These are phyloP conservation scores for Ilyonectria destructans DNA, from an alignment of 2,329 filamentous ascomycete genomes.

Conservation along the genomic window DNA sequence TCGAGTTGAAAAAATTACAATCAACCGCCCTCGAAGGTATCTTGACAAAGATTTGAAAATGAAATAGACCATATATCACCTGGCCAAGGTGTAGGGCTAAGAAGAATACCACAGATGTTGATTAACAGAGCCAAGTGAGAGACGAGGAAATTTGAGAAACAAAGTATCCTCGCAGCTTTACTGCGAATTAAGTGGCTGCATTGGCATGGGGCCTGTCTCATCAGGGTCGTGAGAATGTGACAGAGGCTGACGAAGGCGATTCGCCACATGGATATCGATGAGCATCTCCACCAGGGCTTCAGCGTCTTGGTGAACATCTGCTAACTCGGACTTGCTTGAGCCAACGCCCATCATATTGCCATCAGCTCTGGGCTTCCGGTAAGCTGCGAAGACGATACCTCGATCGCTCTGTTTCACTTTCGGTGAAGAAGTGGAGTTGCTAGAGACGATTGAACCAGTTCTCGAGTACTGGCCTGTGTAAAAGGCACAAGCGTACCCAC, in stretches of 20 bases:
- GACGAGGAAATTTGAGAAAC: slow-evolving; percentile 2
- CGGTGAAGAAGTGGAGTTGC: slow-evolving; percentile 46
- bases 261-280: slow-evolving; percentile 64
- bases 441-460: slow-evolving; percentile 45
- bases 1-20: slow-evolving; percentile 41
- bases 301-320: slow-evolving; percentile 64
- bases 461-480: slow-evolving; percentile 60
- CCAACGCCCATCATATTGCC: slow-evolving; percentile 55
- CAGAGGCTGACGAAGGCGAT: slow-evolving; percentile 53
- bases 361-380: slow-evolving; percentile 63
- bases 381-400: slow-evolving; percentile 72
- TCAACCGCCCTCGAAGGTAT: slow-evolving; percentile 50
- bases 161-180: not conserved
- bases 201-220: slow-evolving; percentile 60
- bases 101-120: not conserved
- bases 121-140: slow-evolving; percentile 31
- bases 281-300: slow-evolving; percentile 69
- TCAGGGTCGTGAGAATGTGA: slow-evolving; percentile 49
- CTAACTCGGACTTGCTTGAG: slow-evolving; percentile 60
- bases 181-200: slow-evolving; percentile 37
- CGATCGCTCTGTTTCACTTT: slow-evolving; percentile 58
- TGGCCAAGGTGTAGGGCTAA: slow-evolving; percentile 1
- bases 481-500: slow-evolving; percentile 70
- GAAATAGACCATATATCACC: slow-evolving; percentile 21
- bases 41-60: slow-evolving; percentile 45